Evolutionary conservation across 176 grass and related monocot species (phyloP), one percentile per base, ranked within the genome.

Genomic region (Pharus latifolius): DNA sequence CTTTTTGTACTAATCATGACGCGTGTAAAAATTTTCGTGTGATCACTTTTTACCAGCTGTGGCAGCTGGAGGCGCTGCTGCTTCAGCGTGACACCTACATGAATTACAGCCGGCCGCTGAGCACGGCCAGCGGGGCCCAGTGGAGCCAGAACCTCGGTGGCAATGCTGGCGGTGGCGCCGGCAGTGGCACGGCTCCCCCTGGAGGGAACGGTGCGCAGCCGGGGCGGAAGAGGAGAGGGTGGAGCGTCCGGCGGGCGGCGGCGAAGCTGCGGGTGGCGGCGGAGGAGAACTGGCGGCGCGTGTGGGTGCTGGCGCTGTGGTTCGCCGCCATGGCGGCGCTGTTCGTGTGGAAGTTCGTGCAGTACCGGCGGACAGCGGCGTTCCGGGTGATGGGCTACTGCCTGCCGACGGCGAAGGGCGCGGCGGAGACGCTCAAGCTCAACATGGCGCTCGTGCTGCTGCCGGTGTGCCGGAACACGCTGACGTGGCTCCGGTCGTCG

Each of bases 21-120:
- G 43, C 60, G 60, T n/a, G 46, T 12, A 3, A 4, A 29, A 6
- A 16, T 8, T n/a, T 57, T 31, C 69, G 64, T 50, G 49, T 69
- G 10, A 2, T 41, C 56, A 37, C 28, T 79, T 38, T 32, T 26
- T 57, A 40, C 44, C 81, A 99, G 95, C 84, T 99, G 48, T 99
- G 95, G 95, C 95, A 99, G 66, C 80, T 99, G 25, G 95, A 94
- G 49, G 87, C 72, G 47, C 67, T 99, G 60, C 85, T 99, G 38
- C 95, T 99, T 22, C 90, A 99, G 63, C 82, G 90, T 40, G 95
- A 99, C 81, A 99, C 70, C 75, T 99, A 99, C 82, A 99, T 99
- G 95, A 98, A 69, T 75, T 99, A 99, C 75, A 99, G 95, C 75
- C 74, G 95, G 16, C 90, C 90, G 7, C 76, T 99, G 51, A 99